Percentiles rank a stretch among this genome's conserved stretches.
Conservation (phyloP, 2,329 filamentous ascomycete species). For the Diaporthe citriasiana region DNA sequence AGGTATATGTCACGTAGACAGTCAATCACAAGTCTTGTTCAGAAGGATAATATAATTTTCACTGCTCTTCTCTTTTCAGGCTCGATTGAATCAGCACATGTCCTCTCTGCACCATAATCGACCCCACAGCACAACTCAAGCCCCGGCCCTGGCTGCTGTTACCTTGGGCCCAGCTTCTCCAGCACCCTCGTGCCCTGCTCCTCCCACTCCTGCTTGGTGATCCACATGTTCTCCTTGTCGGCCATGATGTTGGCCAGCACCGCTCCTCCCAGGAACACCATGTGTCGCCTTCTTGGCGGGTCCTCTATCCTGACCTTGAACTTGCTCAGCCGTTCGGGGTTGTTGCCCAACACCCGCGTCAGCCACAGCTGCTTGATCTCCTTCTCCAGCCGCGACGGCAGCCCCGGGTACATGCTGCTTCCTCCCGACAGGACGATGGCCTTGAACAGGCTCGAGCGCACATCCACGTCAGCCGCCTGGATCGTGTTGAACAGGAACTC, state of each 20-base stretch:
- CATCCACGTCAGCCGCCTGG: conserved; percentile 94
- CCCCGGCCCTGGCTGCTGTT: conserved; percentile 46
- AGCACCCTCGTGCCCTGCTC: conserved; percentile 88
- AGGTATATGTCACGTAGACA: not conserved
- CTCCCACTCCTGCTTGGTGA: conserved; percentile 96
- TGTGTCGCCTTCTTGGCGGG: conserved; percentile 93
- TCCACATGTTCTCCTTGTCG: conserved; percentile 99
- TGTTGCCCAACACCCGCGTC: conserved; percentile 88
- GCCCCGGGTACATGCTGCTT: conserved; percentile 98
- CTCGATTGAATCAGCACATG: conserved; percentile 10
- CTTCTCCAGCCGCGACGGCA: conserved; percentile 96
- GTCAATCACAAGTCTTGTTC: not conserved
- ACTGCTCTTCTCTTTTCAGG: conserved; percentile 33
- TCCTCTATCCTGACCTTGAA: conserved; percentile 99
- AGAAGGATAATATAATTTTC: not conserved
- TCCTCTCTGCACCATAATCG: conserved; percentile 32
- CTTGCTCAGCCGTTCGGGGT: conserved; percentile 95
- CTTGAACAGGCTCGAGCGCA: conserved; percentile 94
- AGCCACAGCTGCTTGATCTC: conserved; percentile 99
- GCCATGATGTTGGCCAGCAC: conserved; percentile 99
- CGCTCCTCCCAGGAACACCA: conserved; percentile 98
- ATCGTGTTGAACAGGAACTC: conserved; percentile 99
- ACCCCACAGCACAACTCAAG: conserved; percentile 39
- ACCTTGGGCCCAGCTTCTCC: conserved; percentile 94
- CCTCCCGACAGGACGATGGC: conserved; percentile 96